These are phyloP conservation scores for Phytophthora nicotianae DNA, from an alignment of 352 stramenopile genomes.

Conservation along the genomic window DNA sequence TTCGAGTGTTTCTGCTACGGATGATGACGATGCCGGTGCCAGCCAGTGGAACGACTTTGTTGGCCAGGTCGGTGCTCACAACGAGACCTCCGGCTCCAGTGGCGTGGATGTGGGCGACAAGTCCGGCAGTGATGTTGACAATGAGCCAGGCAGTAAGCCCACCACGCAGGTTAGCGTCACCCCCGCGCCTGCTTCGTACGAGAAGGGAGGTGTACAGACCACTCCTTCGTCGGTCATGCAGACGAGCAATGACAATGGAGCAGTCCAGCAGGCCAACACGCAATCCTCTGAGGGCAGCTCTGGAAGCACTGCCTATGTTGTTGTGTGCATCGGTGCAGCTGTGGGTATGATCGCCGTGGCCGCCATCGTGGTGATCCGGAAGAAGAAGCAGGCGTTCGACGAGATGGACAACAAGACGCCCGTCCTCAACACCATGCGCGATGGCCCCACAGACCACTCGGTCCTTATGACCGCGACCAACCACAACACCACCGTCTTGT, in stretches of 20 bases:
- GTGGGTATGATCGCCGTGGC: constrained; percentile 43
- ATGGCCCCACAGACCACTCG: constrained; percentile 21
- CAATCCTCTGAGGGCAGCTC: constrained; percentile 14
- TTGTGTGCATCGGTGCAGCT: constrained; percentile 25
- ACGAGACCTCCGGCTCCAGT: constrained; percentile 22
- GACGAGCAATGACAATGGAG: constrained; percentile 19
- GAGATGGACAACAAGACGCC: constrained; percentile 66
- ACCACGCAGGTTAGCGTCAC: constrained; percentile 7
- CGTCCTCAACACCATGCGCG: constrained; percentile 23
- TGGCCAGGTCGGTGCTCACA: constrained; percentile 24
- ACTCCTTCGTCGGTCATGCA: constrained; percentile 13
- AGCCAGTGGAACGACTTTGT: constrained; percentile 30
- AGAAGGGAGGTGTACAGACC: constrained; percentile 19
- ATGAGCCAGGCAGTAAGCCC: constrained; percentile 9
- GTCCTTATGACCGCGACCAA: constrained; percentile 62
- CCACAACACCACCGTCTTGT: constrained; percentile 47
- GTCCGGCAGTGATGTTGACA: constrained; percentile 10
- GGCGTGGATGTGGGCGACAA: constrained; percentile 24
- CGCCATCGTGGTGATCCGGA: constrained; percentile 53
- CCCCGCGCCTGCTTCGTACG: constrained; percentile 9
- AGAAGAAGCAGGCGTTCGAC: constrained; percentile 65
- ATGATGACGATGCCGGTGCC: constrained; percentile 17
- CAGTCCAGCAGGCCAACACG: constrained; percentile 37
- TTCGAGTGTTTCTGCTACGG: constrained; percentile 21
- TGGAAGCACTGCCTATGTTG: constrained; percentile 17